These are phyloP conservation scores for Melanomma pulvis-pyrius DNA, from an alignment of 495 filamentous ascomycete species.

Conservation along the genomic window DNA sequence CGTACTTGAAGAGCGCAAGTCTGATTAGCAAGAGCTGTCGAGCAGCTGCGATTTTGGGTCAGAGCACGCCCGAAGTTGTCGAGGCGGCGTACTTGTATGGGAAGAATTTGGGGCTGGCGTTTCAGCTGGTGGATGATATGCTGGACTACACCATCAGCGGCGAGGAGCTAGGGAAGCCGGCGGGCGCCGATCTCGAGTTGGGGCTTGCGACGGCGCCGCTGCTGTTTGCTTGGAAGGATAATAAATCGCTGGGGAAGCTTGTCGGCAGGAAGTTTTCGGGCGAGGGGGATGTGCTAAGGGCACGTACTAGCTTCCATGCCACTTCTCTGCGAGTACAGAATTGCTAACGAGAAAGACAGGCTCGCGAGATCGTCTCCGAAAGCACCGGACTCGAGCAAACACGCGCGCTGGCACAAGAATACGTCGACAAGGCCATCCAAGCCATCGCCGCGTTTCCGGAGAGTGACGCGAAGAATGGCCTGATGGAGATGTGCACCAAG, in stretches of 20 bases:
- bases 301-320: constrained; percentile 47
- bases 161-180: constrained; percentile 87
- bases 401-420: constrained; percentile 82
- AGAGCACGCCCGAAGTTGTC: constrained; percentile 73
- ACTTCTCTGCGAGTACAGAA: not conserved
- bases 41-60: constrained; percentile 82
- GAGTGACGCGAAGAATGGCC: constrained; percentile 85
- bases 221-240: constrained; percentile 93
- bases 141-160: constrained; percentile 89
- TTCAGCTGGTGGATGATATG: constrained; percentile 99
- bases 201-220: constrained; percentile 94
- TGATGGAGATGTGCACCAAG: constrained; percentile 92
- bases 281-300: constrained; percentile 81
- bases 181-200: constrained; percentile 90
- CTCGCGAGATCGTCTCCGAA: constrained; percentile 76
- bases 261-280: constrained; percentile 87
- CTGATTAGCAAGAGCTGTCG: constrained; percentile 95
- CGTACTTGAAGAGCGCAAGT: constrained; percentile 93
- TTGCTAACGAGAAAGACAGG: constrained; percentile 53
- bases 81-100: constrained; percentile 92
- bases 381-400: constrained; percentile 92
- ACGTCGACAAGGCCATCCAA: constrained; percentile 81
- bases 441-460: constrained; percentile 83
- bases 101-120: constrained; percentile 88
- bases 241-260: constrained; percentile 78